Percentiles rank a stretch among this genome's conserved stretches.
phyloP scores from a whole-genome alignment of 345 rosid genomes.

The Syzygium jambos region DNA sequence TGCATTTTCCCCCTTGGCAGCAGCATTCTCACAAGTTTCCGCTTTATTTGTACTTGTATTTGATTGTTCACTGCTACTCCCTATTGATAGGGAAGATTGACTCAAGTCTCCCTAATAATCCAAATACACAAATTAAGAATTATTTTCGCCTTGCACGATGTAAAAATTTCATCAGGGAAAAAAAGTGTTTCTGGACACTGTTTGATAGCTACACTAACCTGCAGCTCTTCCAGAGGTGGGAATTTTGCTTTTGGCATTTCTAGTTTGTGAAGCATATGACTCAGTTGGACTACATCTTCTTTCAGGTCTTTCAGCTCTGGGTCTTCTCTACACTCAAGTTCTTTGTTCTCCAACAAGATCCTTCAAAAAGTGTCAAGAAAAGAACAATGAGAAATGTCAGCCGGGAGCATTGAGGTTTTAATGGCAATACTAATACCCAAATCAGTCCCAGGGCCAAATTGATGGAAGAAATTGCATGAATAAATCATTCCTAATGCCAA shows the following conservation, averaged over 20 bases:
- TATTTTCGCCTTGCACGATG: neutral
- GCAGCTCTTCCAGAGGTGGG: conserved; percentile 23
- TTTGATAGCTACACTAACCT: conserved; percentile 16
- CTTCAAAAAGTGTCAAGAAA: conserved; percentile 10
- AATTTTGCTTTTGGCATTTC: conserved; percentile 43
- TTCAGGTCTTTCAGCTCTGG: conserved; percentile 59
- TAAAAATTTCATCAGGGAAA: neutral
- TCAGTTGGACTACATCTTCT: conserved; percentile 54
- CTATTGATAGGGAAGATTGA: conserved; percentile 33
- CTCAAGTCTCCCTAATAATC: conserved; percentile 27
- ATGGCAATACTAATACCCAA: neutral
- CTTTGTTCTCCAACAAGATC: conserved; percentile 36
- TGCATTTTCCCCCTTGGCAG: conserved; percentile 11
- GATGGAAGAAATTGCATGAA: neutral
- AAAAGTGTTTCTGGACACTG: neutral
- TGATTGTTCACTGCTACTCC: conserved; percentile 14
- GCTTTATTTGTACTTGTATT: conserved; percentile 27
- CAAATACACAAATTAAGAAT: neutral
- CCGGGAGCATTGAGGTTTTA: neutral
- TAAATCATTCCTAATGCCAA: neutral
- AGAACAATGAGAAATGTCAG: neutral
- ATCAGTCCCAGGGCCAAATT: neutral
- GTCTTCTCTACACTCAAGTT: conserved; percentile 39
- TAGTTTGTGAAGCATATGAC: conserved; percentile 51
- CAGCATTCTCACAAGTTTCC: conserved; percentile 26